These are phyloP conservation scores for Fraxinus velutina DNA, from an alignment of 305 asterid species.

Conservation along the genomic window DNA sequence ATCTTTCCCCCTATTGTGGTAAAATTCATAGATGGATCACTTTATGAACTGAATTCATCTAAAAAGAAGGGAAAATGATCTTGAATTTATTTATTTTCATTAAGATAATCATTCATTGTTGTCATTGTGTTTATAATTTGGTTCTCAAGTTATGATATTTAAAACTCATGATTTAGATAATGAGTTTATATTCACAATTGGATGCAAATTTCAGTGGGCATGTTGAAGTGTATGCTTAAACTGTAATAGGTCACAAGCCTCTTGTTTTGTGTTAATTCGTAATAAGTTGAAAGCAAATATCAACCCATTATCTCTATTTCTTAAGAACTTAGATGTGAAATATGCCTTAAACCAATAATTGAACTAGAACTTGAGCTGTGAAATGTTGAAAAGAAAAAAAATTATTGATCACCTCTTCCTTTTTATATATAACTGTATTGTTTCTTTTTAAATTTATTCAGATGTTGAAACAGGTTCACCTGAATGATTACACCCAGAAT, in stretches of 20 bases:
- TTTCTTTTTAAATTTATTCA: not conserved
- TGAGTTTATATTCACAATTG: not conserved
- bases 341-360: not conserved
- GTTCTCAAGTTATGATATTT: not conserved
- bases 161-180: not conserved
- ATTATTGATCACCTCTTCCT: not conserved
- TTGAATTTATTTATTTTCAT: not conserved
- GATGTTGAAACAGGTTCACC: not conserved
- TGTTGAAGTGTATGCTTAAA: not conserved
- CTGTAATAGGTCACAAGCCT: not conserved
- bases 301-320: not conserved
- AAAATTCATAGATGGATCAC: not conserved
- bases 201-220: not conserved
- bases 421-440: not conserved
- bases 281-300: not conserved
- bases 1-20: not conserved
- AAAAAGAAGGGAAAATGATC: not conserved
- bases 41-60: not conserved
- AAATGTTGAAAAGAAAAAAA: not conserved
- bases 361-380: not conserved
- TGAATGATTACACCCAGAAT: not conserved
- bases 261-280: not conserved
- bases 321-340: not conserved
- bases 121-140: not conserved
- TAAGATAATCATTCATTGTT: not conserved